A percentile compares a stretch with the other conserved stretches of the same genome.
Conservation (phyloP, 2,329 filamentous ascomycete species). For the Blastomyces silverae region DNA sequence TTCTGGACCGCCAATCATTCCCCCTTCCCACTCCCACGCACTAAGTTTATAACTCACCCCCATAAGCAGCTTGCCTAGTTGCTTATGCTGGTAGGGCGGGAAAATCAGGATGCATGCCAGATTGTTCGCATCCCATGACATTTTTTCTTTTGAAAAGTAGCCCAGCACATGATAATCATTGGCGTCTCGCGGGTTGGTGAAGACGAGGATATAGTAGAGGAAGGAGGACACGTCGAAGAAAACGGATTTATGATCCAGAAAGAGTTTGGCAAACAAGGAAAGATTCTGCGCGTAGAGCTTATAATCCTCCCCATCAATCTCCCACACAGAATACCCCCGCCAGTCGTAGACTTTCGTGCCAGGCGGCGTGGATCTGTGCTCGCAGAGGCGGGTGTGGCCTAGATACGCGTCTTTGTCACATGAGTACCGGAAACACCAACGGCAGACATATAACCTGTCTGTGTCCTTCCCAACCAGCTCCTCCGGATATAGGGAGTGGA, state of each 20-base stretch:
- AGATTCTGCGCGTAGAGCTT: slow-evolving; percentile 92
- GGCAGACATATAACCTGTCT: slow-evolving; percentile 74
- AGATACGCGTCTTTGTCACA: slow-evolving; percentile 36
- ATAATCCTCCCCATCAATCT: slow-evolving; percentile 83
- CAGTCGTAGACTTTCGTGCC: slow-evolving; percentile 71
- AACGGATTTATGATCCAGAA: slow-evolving; percentile 95
- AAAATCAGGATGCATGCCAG: slow-evolving; percentile 94
- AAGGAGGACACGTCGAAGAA: slow-evolving; percentile 96
- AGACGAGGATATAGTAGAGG: slow-evolving; percentile 86
- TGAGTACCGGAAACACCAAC: slow-evolving; percentile 90
- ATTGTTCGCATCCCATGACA: slow-evolving; percentile 98
- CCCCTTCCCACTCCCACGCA: slow-evolving; percentile 57
- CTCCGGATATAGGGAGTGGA: slow-evolving; percentile 80
- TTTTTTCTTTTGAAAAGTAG: slow-evolving; percentile 99
- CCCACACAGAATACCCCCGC: slow-evolving; percentile 78
- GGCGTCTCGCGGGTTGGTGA: slow-evolving; percentile 50
- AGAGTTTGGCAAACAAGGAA: slow-evolving; percentile 92
- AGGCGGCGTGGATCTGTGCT: slow-evolving; percentile 50
- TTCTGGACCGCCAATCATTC: slow-evolving; percentile 82
- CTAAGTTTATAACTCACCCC: slow-evolving; percentile 90
- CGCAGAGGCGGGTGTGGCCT: slow-evolving; percentile 46
- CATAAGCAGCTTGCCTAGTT: slow-evolving; percentile 82
- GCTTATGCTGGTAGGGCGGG: slow-evolving; percentile 88
- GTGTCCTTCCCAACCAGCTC: slow-evolving; percentile 49
- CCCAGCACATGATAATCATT: slow-evolving; percentile 61